Evolutionary conservation across 768 basidiomycete genomes (phyloP), one percentile per base, ranked within the genome.

Genomic region (Amanita subjunquillea): DNA sequence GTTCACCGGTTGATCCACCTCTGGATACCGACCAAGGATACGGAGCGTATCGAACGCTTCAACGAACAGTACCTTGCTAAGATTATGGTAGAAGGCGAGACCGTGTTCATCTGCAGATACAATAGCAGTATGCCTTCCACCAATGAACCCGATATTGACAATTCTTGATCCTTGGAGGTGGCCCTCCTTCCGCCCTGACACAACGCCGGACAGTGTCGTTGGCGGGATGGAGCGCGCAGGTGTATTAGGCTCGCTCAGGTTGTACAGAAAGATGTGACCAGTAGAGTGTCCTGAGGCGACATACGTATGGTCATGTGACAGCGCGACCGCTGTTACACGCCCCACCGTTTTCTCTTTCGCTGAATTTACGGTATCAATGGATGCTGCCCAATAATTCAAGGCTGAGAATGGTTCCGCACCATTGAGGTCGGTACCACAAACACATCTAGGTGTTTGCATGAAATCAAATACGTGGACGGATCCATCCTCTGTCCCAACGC

Each of bases 251-350:
- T 79, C 77, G 53, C 81, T 76, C 49, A 98, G 66, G 56, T 95
- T 83, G 64, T 85, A 98, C 1, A 99, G 74, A 60, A 88, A 85
- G 43, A 99, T 82, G 58, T 91, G 75, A 3, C 95, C 96, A 2
- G 76, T 77, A 4, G 79, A 72, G 67, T 98, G 91, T 0, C 96
- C 96, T 2, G 85, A 85, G 0, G 86, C 95, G 46, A 97, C 73
- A 64, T 83, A 96, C 1, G 94, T 97, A 59, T 92, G 91, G 63
- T 99, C 96, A 59, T 90, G 83, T 7, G 94, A 96, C 43, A 99
- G 71, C 0, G 91, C 85, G 12, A 99, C 67, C 1, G 94, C 87
- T n/a, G 89, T 94, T 6, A 92, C 87, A 12, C 89, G 67, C 17
- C 91, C 91, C 8, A 83, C 68, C 3, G 68, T 66, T 59, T 72